phyloP scores from a whole-genome alignment of 768 basidiomycete genomes.

The Mycena filopes region DNA sequence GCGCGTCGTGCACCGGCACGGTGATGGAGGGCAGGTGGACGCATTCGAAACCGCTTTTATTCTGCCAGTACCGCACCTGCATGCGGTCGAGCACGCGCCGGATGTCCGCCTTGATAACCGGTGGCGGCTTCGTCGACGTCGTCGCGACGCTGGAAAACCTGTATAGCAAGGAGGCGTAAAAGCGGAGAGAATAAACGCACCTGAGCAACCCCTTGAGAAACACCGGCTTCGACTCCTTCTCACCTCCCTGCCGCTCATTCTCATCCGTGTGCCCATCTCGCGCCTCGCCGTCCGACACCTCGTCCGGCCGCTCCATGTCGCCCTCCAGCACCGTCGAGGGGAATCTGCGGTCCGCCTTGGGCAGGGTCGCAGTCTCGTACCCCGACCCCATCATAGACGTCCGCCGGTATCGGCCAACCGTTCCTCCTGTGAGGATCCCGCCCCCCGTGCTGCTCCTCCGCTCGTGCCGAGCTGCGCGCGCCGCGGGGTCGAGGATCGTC shows the following conservation, averaged over 20 bases:
- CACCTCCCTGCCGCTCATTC: conserved; percentile 59
- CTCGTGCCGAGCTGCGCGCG: conserved; percentile 72
- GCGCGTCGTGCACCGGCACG: conserved; percentile 71
- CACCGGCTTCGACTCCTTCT: conserved; percentile 91
- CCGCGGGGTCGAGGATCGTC: conserved; percentile 78
- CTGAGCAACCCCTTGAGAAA: conserved; percentile 97
- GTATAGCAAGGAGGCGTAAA: conserved; percentile 39
- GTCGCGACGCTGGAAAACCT: conserved; percentile 77
- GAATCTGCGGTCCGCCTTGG: conserved; percentile 61
- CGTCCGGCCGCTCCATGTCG: conserved; percentile 42
- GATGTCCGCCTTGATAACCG: conserved; percentile 86
- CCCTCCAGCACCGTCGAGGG: conserved; percentile 59
- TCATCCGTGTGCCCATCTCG: conserved; percentile 54
- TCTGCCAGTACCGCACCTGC: conserved; percentile 94
- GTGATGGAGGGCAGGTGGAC: conserved; percentile 96
- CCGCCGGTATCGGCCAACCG: conserved; percentile 74
- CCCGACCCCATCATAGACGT: conserved; percentile 67
- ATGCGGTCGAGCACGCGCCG: conserved; percentile 89
- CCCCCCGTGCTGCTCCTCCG: conserved; percentile 83
- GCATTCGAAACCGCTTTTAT: conserved; percentile 93
- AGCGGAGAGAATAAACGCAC: conserved; percentile 50
- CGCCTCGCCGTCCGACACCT: conserved; percentile 54
- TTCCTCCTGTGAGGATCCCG: conserved; percentile 61
- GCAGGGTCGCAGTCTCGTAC: conserved; percentile 51
- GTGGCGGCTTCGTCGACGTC: conserved; percentile 89